A percentile compares a stretch with the other conserved stretches of the same genome.
Evolutionary conservation across 1,284 basidiomycete genomes (phyloP).

Genomic region (Ganoderma resinaceum): DNA sequence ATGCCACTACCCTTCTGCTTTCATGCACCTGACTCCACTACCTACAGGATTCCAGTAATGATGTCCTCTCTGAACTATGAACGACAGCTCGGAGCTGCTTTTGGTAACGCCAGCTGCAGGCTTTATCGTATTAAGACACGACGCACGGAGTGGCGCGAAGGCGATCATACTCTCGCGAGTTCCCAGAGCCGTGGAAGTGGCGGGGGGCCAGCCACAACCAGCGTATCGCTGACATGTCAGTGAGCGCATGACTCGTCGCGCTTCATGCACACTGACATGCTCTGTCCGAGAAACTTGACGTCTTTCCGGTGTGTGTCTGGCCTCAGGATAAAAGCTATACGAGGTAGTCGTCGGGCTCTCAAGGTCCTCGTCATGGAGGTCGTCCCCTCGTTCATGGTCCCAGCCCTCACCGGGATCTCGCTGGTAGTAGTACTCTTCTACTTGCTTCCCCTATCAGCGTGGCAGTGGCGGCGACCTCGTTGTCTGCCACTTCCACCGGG

Average conservation of each 20-base stretch:
- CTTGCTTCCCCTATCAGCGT: background rate
- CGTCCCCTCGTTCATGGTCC: background rate
- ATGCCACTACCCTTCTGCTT: background rate
- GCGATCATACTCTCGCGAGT: no score
- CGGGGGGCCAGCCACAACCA: background rate
- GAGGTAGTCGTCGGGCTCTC: no score
- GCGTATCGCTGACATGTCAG: no score
- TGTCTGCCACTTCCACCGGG: slow-evolving; percentile 16
- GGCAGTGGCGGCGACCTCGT: background rate
- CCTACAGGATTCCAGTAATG: background rate
- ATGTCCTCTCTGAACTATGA: background rate
- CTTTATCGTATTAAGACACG: no score
- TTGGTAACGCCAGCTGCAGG: no score
- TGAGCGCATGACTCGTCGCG: no score
- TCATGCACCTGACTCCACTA: background rate
- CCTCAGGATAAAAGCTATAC: background rate
- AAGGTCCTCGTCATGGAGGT: background rate
- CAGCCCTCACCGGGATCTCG: background rate
- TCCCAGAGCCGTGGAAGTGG: background rate
- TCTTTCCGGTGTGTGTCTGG: background rate
- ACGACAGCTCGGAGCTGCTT: no score
- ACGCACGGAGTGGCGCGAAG: no score
- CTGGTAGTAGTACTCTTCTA: background rate
- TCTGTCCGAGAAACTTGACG: no score
- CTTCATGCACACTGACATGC: no score